These are phyloP conservation scores for Galerina sulciceps DNA, from an alignment of 768 basidiomycete genomes.

Conservation along the genomic window DNA sequence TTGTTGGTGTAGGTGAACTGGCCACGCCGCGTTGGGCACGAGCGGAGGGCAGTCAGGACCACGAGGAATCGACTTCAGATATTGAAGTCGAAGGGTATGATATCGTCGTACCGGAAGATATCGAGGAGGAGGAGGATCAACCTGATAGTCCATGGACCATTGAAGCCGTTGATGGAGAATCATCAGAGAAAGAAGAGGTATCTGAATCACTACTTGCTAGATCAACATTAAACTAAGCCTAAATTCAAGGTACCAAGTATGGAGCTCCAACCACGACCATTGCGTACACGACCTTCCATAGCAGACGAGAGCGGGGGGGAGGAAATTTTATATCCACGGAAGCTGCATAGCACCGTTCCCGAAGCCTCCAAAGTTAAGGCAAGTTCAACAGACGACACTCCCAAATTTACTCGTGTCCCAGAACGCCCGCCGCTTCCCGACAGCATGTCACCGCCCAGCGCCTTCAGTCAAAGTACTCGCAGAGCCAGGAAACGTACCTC, in stretches of 20 bases:
- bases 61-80: constrained; percentile 21
- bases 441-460: constrained; percentile 61
- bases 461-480: constrained; percentile 57
- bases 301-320: constrained; percentile 89
- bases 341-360: constrained; percentile 35
- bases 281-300: constrained; percentile 66
- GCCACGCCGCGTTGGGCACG: constrained; percentile 94
- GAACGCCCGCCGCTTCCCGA: constrained; percentile 31
- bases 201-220: constrained; percentile 19
- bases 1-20: constrained; percentile 95
- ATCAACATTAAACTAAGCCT: constrained; percentile 9
- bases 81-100: constrained; percentile 45
- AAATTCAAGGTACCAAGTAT: constrained; percentile 44
- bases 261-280: constrained; percentile 47
- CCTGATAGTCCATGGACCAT: constrained; percentile 90
- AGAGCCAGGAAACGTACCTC: constrained; percentile 78
- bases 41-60: constrained; percentile 34
- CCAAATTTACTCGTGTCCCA: constrained; percentile 35
- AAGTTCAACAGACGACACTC: constrained; percentile 27
- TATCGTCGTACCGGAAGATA: constrained; percentile 40
- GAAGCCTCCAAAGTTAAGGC: constrained; percentile 38
- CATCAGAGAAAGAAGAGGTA: constrained; percentile 74
- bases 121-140: constrained; percentile 59
- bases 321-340: constrained; percentile 86
- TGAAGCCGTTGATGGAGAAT: constrained; percentile 82